These are phyloP conservation scores for Suhomyces emberorum DNA, from an alignment of 805 yeast species.

Conservation along the genomic window DNA sequence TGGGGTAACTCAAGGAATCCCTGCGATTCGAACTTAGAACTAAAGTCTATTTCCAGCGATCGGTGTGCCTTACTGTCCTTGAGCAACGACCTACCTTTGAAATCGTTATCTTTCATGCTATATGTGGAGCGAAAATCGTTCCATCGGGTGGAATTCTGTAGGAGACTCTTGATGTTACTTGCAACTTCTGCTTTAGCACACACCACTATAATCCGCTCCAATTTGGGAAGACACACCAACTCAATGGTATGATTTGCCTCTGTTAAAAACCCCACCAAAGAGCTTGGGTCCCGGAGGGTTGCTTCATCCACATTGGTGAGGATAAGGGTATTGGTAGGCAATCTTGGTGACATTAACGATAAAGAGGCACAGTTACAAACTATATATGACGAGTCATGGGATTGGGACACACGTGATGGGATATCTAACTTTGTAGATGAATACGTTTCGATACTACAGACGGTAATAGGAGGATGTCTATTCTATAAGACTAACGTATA, in stretches of 20 bases:
- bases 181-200: constrained; percentile 26
- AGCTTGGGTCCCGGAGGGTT: constrained; percentile 24
- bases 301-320: constrained; percentile 25
- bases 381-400: too few relatives aligned
- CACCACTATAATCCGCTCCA: constrained; percentile 33
- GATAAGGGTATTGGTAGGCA: constrained; percentile 33
- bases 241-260: constrained; percentile 23
- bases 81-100: neutral
- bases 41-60: neutral
- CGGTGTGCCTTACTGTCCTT: neutral
- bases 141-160: constrained; percentile 17
- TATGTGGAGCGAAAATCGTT: constrained; percentile 19
- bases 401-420: too few relatives aligned
- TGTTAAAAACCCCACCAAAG: constrained; percentile 24
- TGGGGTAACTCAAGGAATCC: constrained; percentile 40
- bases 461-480: too few relatives aligned
- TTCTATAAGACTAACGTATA: constrained; percentile 12
- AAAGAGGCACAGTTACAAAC: too few relatives aligned
- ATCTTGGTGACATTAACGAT: constrained; percentile 1
- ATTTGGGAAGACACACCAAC: constrained; percentile 30
- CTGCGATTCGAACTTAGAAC: constrained; percentile 1
- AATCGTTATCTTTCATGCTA: constrained; percentile 34
- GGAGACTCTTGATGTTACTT: constrained; percentile 13
- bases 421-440: too few relatives aligned
- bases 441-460: too few relatives aligned